These are phyloP conservation scores for Hypoxylon sp. DNA, from an alignment of 2,329 filamentous ascomycete genomes.

Conservation along the genomic window DNA sequence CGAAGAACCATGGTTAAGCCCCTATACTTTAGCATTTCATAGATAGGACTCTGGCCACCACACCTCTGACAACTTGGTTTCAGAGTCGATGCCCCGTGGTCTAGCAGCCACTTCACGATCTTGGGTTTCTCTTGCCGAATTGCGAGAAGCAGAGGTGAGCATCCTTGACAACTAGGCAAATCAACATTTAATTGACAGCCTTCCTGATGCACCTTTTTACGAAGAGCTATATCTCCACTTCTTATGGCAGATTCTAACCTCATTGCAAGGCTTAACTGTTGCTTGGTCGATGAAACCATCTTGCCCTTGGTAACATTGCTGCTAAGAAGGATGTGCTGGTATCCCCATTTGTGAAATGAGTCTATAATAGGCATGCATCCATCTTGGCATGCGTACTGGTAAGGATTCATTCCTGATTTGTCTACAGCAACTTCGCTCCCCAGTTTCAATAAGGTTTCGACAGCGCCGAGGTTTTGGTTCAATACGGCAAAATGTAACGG, in stretches of 20 bases:
- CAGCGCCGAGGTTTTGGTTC: neutral
- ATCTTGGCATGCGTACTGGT: neutral
- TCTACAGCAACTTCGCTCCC: slow-evolving; percentile 10
- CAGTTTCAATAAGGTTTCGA: neutral
- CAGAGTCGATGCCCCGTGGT: slow-evolving; percentile 8
- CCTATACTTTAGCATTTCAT: neutral
- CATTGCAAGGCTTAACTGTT: neutral
- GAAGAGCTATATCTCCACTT: neutral
- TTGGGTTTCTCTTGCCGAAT: neutral
- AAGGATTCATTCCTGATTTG: neutral
- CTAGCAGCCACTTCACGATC: slow-evolving; percentile 6
- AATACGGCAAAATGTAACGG: slow-evolving; percentile 10
- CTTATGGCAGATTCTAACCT: slow-evolving; percentile 1
- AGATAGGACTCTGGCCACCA: neutral
- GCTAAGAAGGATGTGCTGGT: neutral
- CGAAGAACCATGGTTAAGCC: neutral
- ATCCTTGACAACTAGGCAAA: slow-evolving; percentile 3
- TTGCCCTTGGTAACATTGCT: neutral
- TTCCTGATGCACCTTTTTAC: neutral
- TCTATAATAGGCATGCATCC: neutral
- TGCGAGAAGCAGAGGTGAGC: slow-evolving; percentile 15
- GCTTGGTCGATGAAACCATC: neutral
- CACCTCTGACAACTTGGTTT: neutral
- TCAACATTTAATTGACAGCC: slow-evolving; percentile 8
- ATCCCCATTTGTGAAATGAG: neutral